Base-by-base conservation (phyloP, 2,329 filamentous ascomycete species). In the Endothia cerciana region DNA sequence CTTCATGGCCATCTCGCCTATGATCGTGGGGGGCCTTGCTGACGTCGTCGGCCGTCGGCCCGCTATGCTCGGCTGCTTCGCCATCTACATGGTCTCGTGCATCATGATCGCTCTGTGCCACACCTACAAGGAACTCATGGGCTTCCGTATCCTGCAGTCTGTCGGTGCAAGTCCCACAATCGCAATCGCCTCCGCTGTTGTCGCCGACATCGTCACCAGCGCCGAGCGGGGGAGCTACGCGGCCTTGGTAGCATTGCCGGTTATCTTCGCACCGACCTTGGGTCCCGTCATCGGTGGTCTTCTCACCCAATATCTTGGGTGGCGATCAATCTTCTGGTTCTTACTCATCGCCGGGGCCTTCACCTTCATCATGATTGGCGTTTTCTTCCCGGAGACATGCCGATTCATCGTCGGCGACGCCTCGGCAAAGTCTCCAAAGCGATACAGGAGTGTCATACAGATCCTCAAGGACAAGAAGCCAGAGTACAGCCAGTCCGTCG, bases 141-240 rank as follows among this genome's bases (percentile, higher is more conserved):
- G 84, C 1, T 74, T 89, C 4, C 78, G 87, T 5, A 83, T 81
- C 71, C 71, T 89, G 3, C 87, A 89, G 70, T 85, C 82, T 4
- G 80, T 83, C 0, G 87, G 88, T 0, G 87, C 82, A 56, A 85
- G 83, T 65, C 84, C 83, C 1, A 89, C 87, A 0, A 79, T 90
- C 7, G 83, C 88, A 0, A 77, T 91, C 4, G 78, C 77, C 30
- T 76, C 74, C 25, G 89, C 84, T 0, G 83, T 91, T 0, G 82
- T 91, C 1, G 86, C 86, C 0, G 90, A 92, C 71, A 78, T 90
- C 7, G 80, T 85, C 10, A 89, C 87, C 0, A 83, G 83, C 1
- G 83, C 83, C 0, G 88, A 92, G 71, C 78, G 89, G 64, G 87
- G 87, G 1, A 77, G 81, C 43, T 87, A 87, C 70, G 81, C 89